phyloP scores from a whole-genome alignment of 129 eudicot genomes.

The Ambrosia artemisiifolia region DNA sequence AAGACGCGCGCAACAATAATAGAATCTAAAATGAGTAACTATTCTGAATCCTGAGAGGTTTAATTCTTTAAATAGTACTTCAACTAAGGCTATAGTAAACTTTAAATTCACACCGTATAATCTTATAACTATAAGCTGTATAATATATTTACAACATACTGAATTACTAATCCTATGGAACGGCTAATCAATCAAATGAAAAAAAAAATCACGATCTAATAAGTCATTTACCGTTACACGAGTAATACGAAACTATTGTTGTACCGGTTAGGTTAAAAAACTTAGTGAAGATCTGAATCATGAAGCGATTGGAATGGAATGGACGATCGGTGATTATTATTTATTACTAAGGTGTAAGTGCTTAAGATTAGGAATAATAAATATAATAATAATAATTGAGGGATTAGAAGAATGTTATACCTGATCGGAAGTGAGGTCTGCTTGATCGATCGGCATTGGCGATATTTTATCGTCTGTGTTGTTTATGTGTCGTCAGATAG shows the following conservation, averaged over 20 bases:
- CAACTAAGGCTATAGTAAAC: neutral
- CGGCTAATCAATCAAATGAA: neutral
- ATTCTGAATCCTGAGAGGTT: neutral
- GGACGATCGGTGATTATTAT: neutral
- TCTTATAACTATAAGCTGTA: neutral
- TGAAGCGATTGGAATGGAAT: neutral
- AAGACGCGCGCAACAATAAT: neutral
- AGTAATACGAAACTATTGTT: neutral
- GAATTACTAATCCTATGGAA: neutral
- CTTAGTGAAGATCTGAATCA: slow-evolving; percentile 11
- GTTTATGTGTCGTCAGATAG: slow-evolving; percentile 15
- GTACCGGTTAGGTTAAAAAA: slow-evolving; percentile 10
- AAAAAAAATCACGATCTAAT: slow-evolving; percentile 8
- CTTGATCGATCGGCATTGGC: slow-evolving; percentile 55
- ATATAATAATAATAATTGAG: slow-evolving; percentile 9
- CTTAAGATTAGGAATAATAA: slow-evolving; percentile 5
- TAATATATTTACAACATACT: slow-evolving; percentile 6
- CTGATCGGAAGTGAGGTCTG: slow-evolving; percentile 65
- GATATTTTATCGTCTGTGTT: slow-evolving; percentile 19
- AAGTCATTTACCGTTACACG: slow-evolving; percentile 5
- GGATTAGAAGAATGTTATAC: slow-evolving; percentile 28
- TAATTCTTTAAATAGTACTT: neutral
- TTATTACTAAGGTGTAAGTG: neutral
- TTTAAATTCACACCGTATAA: slow-evolving; percentile 6
- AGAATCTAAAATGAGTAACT: neutral